Evolutionary conservation across 1,284 basidiomycete genomes (phyloP).

Genomic region (Paramarasmius palmivorus): DNA sequence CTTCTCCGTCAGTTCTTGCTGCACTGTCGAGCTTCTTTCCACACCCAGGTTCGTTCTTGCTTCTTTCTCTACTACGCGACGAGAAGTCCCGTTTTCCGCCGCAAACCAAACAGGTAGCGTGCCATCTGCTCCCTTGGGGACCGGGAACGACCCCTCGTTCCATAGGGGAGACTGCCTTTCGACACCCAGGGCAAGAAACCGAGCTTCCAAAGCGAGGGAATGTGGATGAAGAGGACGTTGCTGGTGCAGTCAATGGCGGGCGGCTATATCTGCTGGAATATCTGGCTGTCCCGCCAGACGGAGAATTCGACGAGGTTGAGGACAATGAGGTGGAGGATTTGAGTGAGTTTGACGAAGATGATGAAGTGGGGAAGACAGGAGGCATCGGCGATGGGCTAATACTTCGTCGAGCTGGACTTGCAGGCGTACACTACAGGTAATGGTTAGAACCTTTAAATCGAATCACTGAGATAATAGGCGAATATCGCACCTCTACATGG

Average conservation of each 20-base stretch:
- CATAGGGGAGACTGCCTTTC: conserved; percentile 72
- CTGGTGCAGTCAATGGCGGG: conserved; percentile 40
- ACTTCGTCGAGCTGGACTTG: conserved; percentile 35
- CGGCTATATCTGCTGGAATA: conserved; percentile 43
- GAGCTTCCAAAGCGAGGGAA: conserved; percentile 70
- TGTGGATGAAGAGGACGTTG: conserved; percentile 31
- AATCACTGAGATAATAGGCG: conserved; percentile 7
- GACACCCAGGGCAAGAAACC: conserved; percentile 69
- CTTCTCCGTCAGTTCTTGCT: conserved; percentile 71
- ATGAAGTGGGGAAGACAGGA: conserved; percentile 2
- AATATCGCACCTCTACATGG: conserved; percentile 60
- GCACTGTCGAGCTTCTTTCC: conserved; percentile 80
- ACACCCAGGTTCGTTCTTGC: conserved; percentile 67
- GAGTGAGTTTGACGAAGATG: conserved; percentile 12
- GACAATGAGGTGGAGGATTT: not conserved
- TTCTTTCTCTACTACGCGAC: conserved; percentile 42
- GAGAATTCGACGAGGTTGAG: conserved; percentile 18
- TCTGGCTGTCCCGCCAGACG: conserved; percentile 24
- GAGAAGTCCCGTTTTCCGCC: conserved; percentile 64
- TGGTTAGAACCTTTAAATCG: conserved; percentile 11
- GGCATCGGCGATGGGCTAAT: conserved; percentile 20
- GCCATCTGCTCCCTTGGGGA: conserved; percentile 78
- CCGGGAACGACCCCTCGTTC: conserved; percentile 81
- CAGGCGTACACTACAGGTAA: conserved; percentile 59
- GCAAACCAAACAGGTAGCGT: conserved; percentile 72